Percentiles rank a stretch among this genome's conserved stretches.
These are phyloP conservation scores for Diplodia sapinea DNA, from an alignment of 2,329 filamentous ascomycete species.

Conservation along the genomic window DNA sequence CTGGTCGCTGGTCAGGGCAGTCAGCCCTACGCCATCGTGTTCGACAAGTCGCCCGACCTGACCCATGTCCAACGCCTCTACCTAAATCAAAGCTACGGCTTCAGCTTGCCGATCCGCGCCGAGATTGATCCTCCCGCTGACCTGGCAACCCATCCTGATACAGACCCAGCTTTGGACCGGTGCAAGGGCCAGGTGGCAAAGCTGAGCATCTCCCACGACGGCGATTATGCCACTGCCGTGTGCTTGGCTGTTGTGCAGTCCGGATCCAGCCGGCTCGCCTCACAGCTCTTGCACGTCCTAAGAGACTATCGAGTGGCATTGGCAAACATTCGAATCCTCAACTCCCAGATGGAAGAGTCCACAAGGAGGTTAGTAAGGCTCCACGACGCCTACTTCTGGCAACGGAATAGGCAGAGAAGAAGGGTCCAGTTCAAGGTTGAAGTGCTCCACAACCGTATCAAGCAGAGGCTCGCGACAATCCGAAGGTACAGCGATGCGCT, in stretches of 20 bases:
- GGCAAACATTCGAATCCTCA: background rate
- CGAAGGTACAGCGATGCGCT: background rate
- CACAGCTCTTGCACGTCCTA: background rate
- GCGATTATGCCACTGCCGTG: constrained; percentile 76
- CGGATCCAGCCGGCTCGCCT: background rate
- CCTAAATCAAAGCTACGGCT: constrained; percentile 21
- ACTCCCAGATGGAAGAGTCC: background rate
- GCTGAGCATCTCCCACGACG: constrained; percentile 87
- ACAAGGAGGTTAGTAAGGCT: background rate
- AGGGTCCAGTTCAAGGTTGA: too few species aligned
- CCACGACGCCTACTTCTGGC: too few species aligned
- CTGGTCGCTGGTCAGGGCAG: constrained; percentile 1
- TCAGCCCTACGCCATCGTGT: constrained; percentile 30
- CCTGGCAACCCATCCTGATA: background rate
- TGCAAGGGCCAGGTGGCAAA: constrained; percentile 61
- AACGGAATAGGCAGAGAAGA: too few species aligned
- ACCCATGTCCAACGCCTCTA: constrained; percentile 40
- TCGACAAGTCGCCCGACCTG: constrained; percentile 33
- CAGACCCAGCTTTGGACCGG: constrained; percentile 29
- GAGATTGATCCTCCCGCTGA: background rate
- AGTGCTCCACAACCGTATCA: background rate
- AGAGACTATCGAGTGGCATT: background rate
- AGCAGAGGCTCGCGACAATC: background rate
- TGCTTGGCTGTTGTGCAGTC: constrained; percentile 16
- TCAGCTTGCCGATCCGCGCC: background rate